Percentiles rank a stretch among this genome's conserved stretches.
These are phyloP conservation scores for Anaeramoeba flamelloides DNA, from an alignment of 78 protist genomes.

Conservation along the genomic window DNA sequence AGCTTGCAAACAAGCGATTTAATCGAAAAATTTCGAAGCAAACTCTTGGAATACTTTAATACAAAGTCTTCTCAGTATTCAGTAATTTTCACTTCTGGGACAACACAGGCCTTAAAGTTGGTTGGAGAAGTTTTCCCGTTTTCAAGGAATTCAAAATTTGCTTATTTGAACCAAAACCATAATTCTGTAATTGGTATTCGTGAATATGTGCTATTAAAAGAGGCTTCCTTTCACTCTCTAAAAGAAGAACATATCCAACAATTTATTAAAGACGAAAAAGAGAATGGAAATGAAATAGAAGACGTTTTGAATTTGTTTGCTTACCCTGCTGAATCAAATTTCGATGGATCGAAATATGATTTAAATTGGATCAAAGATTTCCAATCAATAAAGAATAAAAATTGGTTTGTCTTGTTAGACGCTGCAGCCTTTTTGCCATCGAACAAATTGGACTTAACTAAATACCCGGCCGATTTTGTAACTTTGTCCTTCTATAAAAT, in stretches of 20 bases:
- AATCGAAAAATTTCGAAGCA: no score
- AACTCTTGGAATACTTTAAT: slow-evolving; percentile 28
- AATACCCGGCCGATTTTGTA: slow-evolving; percentile 41
- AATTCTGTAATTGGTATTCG: slow-evolving; percentile 47
- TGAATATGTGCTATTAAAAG: background rate
- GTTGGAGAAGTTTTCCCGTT: slow-evolving; percentile 58
- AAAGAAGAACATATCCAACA: no score
- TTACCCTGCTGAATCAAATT: slow-evolving; percentile 44
- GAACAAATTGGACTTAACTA: slow-evolving; percentile 21
- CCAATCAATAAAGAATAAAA: no score
- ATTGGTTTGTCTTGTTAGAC: slow-evolving; percentile 31
- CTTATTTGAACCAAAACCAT: slow-evolving; percentile 28
- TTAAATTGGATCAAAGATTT: no score
- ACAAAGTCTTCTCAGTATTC: slow-evolving; percentile 36
- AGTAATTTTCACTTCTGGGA: slow-evolving; percentile 58
- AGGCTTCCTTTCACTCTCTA: no score
- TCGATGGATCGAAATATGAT: slow-evolving; percentile 26
- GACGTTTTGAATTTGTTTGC: slow-evolving; percentile 26
- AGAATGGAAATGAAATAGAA: no score
- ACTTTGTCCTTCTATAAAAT: slow-evolving; percentile 67
- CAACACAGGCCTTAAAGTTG: slow-evolving; percentile 47
- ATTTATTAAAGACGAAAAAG: no score
- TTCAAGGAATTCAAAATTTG: slow-evolving; percentile 9
- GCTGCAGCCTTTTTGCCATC: slow-evolving; percentile 46
- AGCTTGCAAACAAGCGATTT: no score